These are phyloP conservation scores for Populus hybrid DNA, from an alignment of 441 rosid genomes.

Conservation along the genomic window DNA sequence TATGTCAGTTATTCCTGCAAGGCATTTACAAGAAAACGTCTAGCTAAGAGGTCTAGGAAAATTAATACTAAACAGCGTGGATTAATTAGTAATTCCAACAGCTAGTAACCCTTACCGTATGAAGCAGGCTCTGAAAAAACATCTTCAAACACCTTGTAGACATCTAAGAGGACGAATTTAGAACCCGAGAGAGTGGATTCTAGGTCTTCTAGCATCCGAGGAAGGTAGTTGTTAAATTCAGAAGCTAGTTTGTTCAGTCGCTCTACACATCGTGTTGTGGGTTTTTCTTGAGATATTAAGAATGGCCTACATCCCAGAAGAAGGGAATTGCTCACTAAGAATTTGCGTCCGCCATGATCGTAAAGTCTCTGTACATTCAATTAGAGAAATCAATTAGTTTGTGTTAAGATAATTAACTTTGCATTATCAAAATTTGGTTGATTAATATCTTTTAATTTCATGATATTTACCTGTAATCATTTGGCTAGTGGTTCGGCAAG, in stretches of 20 bases:
- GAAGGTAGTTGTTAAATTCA: slow-evolving; percentile 4
- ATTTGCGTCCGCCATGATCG: slow-evolving; percentile 19
- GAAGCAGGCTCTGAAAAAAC: background rate
- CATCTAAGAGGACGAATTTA: slow-evolving; percentile 13
- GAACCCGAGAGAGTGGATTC: slow-evolving; percentile 5
- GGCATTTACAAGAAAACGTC: background rate
- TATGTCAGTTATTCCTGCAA: background rate
- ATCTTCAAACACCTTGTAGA: slow-evolving; percentile 6
- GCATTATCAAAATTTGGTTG: background rate
- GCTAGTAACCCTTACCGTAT: slow-evolving; percentile 7
- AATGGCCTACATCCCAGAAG: slow-evolving; percentile 8
- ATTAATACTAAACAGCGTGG: no score
- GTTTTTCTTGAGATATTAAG: background rate
- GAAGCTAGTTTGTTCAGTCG: background rate
- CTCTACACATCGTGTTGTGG: background rate
- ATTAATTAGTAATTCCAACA: no score
- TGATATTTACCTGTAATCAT: slow-evolving; percentile 7
- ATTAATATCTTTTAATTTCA: no score
- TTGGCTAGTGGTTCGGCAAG: slow-evolving; percentile 8
- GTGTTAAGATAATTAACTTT: background rate
- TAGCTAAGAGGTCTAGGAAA: background rate
- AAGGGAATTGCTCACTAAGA: slow-evolving; percentile 12
- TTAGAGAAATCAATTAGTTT: no score
- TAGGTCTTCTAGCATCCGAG: background rate
- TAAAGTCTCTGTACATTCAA: slow-evolving; percentile 8